A percentile compares a stretch with the other conserved stretches of the same genome.
Conservation (phyloP, 192 early-diverging fungal species). For the Podila minutissima region DNA sequence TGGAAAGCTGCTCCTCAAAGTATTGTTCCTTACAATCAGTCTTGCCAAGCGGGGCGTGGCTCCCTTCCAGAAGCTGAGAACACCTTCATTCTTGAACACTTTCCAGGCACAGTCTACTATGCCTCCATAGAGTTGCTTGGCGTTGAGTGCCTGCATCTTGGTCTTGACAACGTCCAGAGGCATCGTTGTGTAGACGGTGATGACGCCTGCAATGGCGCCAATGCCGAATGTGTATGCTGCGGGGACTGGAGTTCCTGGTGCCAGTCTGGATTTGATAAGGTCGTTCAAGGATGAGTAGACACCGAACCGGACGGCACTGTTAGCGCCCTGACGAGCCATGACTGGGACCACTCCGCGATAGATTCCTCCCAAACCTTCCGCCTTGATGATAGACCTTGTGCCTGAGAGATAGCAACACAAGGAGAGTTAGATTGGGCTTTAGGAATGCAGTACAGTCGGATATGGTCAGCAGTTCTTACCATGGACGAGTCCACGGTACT, state of each 20-base stretch:
- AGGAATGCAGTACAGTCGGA: neutral
- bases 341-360: conserved; percentile 93
- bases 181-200: conserved; percentile 98
- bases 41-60: conserved; percentile 90
- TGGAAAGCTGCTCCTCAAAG: neutral
- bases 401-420: conserved; percentile 6
- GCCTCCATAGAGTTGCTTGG: conserved; percentile 70
- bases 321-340: conserved; percentile 95
- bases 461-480: conserved; percentile 49
- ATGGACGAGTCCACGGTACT: conserved; percentile 84
- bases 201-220: conserved; percentile 87
- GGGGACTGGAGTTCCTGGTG: conserved; percentile 55
- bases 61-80: conserved; percentile 93
- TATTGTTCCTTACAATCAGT: conserved; percentile 64
- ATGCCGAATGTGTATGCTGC: conserved; percentile 71
- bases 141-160: conserved; percentile 90
- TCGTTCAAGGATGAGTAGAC: conserved; percentile 83
- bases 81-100: conserved; percentile 80
- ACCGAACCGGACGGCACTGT: conserved; percentile 92
- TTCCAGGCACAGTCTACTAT: conserved; percentile 78
- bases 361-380: conserved; percentile 82
- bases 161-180: conserved; percentile 98
- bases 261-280: conserved; percentile 44
- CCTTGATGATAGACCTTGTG: conserved; percentile 66
- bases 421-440: neutral